phyloP scores from a whole-genome alignment of 305 asterid species.

The Withania somnifera region DNA sequence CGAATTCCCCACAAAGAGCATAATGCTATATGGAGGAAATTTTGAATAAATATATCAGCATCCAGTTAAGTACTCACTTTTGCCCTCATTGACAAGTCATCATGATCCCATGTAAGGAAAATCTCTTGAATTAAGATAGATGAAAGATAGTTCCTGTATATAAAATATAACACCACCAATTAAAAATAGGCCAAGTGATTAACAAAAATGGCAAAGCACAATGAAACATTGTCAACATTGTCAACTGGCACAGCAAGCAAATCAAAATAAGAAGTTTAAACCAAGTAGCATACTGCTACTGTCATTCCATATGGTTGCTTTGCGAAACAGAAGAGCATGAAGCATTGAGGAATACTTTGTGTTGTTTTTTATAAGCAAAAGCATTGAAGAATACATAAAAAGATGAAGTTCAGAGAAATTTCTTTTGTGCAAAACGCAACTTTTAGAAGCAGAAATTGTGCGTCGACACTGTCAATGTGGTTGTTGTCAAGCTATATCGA shows the following conservation, averaged over 20 bases:
- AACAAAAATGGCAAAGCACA: not conserved
- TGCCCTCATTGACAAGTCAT: constrained; percentile 87
- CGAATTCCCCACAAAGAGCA: not conserved
- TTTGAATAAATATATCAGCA: not conserved
- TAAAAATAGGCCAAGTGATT: not conserved
- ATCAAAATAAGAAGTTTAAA: not conserved
- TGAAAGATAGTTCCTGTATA: constrained; percentile 80
- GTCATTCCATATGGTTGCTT: not conserved
- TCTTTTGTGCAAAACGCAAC: not conserved
- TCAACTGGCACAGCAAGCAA: not conserved
- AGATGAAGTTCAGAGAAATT: not conserved
- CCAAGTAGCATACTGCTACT: not conserved
- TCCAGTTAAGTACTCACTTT: constrained; percentile 47
- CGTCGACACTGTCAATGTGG: not conserved
- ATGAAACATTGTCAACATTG: not conserved
- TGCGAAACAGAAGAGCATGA: not conserved
- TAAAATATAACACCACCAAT: not conserved
- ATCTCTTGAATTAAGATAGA: constrained; percentile 95
- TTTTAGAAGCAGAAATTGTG: not conserved
- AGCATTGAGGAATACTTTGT: not conserved
- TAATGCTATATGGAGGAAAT: not conserved
- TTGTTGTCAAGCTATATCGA: not conserved
- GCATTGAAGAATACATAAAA: not conserved
- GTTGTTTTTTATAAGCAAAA: not conserved
- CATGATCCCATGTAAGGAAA: constrained; percentile 99